Conservation (phyloP, 495 filamentous ascomycete species). For the Penicillium daleae region DNA sequence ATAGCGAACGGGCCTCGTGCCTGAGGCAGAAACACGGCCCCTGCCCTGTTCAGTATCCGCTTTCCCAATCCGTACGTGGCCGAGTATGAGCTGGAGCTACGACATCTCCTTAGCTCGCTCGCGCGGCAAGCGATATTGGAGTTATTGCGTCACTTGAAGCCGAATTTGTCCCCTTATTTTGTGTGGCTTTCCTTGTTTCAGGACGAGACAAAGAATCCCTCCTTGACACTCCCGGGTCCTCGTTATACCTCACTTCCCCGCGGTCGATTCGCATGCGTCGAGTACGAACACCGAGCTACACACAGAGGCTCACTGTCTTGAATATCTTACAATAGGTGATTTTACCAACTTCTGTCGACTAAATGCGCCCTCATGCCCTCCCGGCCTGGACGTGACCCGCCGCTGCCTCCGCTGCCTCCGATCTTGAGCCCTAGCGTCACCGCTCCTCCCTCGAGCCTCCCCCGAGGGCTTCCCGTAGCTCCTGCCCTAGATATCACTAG, state of each 20-base stretch:
- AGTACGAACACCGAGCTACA: constrained; percentile 21
- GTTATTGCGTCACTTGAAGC: background rate
- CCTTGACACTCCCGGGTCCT: background rate
- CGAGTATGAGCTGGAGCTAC: constrained; percentile 29
- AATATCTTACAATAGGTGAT: background rate
- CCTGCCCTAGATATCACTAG: constrained; percentile 22
- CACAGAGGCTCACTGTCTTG: constrained; percentile 5
- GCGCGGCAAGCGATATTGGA: background rate
- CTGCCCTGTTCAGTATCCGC: constrained; percentile 20
- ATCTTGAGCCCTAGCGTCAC: constrained; percentile 28
- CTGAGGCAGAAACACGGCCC: constrained; percentile 20
- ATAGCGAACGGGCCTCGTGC: constrained; percentile 21
- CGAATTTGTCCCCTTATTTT: background rate
- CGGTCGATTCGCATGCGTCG: constrained; percentile 23
- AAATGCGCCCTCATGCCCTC: constrained; percentile 49
- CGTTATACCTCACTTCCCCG: constrained; percentile 20
- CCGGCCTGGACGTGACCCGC: constrained; percentile 40
- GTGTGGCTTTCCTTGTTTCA: no score
- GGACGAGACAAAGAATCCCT: constrained; percentile 7
- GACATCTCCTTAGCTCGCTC: constrained; percentile 1
- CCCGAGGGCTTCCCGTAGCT: constrained; percentile 13
- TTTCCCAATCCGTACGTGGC: constrained; percentile 33
- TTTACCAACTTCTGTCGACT: constrained; percentile 3
- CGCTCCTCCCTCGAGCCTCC: constrained; percentile 28
- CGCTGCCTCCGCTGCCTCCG: constrained; percentile 39